Evolutionary conservation across 805 yeast genomes (phyloP).

Genomic region (Lipomyces lipofer): DNA sequence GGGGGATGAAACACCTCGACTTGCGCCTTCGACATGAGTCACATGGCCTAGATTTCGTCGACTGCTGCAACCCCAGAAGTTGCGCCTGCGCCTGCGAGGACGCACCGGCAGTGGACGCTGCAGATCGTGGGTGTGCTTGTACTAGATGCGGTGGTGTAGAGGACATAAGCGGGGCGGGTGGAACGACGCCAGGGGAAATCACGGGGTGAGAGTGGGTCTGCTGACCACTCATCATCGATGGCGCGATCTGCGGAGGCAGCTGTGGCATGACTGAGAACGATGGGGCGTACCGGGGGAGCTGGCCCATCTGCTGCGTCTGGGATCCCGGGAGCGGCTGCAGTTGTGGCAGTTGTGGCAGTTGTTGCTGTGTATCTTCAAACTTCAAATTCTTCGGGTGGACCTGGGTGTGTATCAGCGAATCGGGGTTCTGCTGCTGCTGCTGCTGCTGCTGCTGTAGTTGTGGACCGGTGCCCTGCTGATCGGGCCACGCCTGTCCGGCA

Average conservation of each 20-base stretch:
- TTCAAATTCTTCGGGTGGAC: not conserved
- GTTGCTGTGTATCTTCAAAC: too few relatives aligned
- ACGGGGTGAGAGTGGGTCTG: not conserved
- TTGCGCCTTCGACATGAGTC: constrained; percentile 82
- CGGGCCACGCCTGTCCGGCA: not conserved
- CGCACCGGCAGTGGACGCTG: constrained; percentile 1
- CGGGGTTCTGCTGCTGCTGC: constrained; percentile 11
- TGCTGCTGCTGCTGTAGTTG: constrained; percentile 11
- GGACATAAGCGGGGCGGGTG: not conserved
- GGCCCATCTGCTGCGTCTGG: not conserved
- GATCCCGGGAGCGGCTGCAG: constrained; percentile 2
- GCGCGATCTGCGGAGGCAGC: not conserved
- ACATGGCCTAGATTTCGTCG: constrained; percentile 55
- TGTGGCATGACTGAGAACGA: not conserved
- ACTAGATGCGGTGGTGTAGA: not conserved
- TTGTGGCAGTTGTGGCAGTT: not conserved
- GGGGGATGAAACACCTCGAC: constrained; percentile 71
- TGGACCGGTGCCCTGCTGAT: not conserved
- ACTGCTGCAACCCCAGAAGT: constrained; percentile 20
- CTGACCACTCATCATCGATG: too few relatives aligned
- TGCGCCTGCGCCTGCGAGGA: constrained; percentile 11
- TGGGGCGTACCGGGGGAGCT: not conserved
- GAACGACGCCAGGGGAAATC: not conserved
- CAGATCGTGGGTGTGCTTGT: constrained; percentile 1
- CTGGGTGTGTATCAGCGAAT: not conserved